Base-by-base conservation (phyloP, 2,329 filamentous ascomycete genomes). In the Claviceps africana region DNA sequence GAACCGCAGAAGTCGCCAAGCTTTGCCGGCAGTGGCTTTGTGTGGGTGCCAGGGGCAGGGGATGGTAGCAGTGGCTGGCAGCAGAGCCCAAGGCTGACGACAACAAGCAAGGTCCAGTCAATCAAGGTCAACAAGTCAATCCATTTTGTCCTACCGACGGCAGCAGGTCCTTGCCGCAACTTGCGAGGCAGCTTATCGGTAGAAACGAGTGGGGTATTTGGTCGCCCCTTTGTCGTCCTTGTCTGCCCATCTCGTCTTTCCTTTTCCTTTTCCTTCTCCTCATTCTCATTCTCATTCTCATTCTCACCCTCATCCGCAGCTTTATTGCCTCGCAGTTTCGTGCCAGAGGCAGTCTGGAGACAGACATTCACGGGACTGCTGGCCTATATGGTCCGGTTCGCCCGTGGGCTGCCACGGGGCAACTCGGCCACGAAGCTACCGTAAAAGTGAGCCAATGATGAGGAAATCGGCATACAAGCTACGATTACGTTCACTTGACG, bases 1-100 rank as follows among this genome's bases (percentile, higher is more conserved):
- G 43, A 30, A 30, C 10, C 25, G 10, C 25, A 25, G 25, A 37
- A 8, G 13, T 37, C 6, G 21, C 13, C 35, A 42, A 48, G 50
- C 22, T 40, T 31, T 33, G 19, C 37, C 48, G 51, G 48, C 47
- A 47, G 43, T 47, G 51, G 51, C 51, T 44, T 30, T 17, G 46
- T 43, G 46, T 37, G 47, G 40, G 28, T 19, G 30, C 39, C 47
- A 53, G 47, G 47, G 39, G 46, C 35, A 40, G 19, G 31, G 19
- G n/a, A 46, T 43, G 51, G 46, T 19, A n/a, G 35, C 42, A 44
- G 5, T 49, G 42, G 47, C 47, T 42, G 33, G 51, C 47, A 31
- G 25, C 25, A 25, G 3, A 5, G 25, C 25, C 25, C 30, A 19
- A 17, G 31, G 40, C n/a, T n/a, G 30, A 31, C 39, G 21, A 48